These are phyloP conservation scores for Cyberlindnera subsufficiens DNA, from an alignment of 805 yeast species.

Conservation along the genomic window DNA sequence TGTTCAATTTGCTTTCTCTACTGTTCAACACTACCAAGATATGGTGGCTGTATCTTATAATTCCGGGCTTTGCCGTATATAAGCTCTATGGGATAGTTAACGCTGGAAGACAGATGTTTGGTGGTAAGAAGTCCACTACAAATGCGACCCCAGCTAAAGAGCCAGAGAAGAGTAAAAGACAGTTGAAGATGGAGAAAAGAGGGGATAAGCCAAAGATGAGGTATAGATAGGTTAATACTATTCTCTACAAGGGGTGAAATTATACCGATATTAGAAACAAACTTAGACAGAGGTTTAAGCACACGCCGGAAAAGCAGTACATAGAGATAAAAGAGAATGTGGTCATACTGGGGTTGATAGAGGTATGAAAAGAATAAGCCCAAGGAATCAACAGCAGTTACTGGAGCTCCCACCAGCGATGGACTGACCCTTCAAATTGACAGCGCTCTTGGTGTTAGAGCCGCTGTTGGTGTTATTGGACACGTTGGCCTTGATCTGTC, in stretches of 20 bases:
- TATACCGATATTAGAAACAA: neutral
- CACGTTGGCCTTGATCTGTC: constrained; percentile 96
- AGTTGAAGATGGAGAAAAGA: constrained; percentile 33
- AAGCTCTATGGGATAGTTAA: constrained; percentile 33
- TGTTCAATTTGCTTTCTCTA: constrained; percentile 39
- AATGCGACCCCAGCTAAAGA: constrained; percentile 2
- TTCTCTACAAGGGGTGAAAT: too few species aligned
- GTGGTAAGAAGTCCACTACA: constrained; percentile 9
- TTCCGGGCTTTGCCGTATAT: constrained; percentile 41
- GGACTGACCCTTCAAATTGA: constrained; percentile 68
- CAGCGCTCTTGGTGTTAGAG: constrained; percentile 50
- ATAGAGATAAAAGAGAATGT: neutral
- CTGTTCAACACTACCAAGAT: constrained; percentile 37
- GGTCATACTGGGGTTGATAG: neutral
- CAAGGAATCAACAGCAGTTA: constrained; percentile 10
- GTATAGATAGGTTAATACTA: constrained; percentile 21
- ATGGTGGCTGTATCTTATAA: constrained; percentile 40
- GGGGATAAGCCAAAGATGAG: constrained; percentile 32
- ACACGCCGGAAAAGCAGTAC: neutral
- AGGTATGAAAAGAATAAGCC: neutral
- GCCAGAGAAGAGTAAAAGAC: constrained; percentile 33
- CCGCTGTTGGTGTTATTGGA: constrained; percentile 43
- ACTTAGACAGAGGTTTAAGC: neutral
- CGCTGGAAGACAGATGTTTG: constrained; percentile 22
- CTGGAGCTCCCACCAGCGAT: constrained; percentile 29